phyloP scores from a whole-genome alignment of 1,284 basidiomycete species.

The Exsudoporus floridanus region DNA sequence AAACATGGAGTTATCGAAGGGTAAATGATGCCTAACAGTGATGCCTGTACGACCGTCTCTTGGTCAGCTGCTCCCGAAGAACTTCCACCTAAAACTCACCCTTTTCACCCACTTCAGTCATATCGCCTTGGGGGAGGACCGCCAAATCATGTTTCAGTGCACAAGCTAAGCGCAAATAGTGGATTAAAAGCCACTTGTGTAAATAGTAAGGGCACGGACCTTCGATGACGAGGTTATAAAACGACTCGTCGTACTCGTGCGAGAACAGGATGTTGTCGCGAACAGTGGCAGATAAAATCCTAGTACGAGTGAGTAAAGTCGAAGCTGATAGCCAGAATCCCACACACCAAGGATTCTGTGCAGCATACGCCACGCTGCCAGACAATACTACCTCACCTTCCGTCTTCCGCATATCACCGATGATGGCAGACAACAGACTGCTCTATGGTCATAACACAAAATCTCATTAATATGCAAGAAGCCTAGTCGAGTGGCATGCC shows the following conservation, averaged over 20 bases:
- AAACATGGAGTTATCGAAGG: too few species aligned
- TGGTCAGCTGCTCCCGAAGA: slow-evolving; percentile 39
- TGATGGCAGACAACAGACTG: slow-evolving; percentile 73
- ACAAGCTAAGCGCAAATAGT: slow-evolving; percentile 58
- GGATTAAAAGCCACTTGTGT: neutral
- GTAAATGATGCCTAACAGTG: too few species aligned
- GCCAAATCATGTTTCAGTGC: slow-evolving; percentile 75
- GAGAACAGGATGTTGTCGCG: slow-evolving; percentile 91
- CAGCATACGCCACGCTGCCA: slow-evolving; percentile 85
- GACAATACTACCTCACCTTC: slow-evolving; percentile 73
- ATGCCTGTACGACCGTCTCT: slow-evolving; percentile 21
- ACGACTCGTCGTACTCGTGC: slow-evolving; percentile 79
- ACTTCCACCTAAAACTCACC: slow-evolving; percentile 14
- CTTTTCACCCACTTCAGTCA: slow-evolving; percentile 73
- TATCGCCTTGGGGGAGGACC: slow-evolving; percentile 68
- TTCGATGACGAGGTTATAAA: slow-evolving; percentile 75
- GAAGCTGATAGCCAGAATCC: neutral
- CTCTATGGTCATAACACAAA: slow-evolving; percentile 44
- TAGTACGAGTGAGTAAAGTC: slow-evolving; percentile 27
- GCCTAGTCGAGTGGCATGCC: slow-evolving; percentile 53
- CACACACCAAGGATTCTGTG: slow-evolving; percentile 82
- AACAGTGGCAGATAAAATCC: slow-evolving; percentile 82
- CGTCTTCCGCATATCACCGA: slow-evolving; percentile 76
- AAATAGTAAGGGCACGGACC: slow-evolving; percentile 39
- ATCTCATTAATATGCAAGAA: slow-evolving; percentile 81